Evolutionary conservation across 163 green algal species (phyloP), one percentile per base, ranked within the genome.

Genomic region (Prototheca wickerhamii): DNA sequence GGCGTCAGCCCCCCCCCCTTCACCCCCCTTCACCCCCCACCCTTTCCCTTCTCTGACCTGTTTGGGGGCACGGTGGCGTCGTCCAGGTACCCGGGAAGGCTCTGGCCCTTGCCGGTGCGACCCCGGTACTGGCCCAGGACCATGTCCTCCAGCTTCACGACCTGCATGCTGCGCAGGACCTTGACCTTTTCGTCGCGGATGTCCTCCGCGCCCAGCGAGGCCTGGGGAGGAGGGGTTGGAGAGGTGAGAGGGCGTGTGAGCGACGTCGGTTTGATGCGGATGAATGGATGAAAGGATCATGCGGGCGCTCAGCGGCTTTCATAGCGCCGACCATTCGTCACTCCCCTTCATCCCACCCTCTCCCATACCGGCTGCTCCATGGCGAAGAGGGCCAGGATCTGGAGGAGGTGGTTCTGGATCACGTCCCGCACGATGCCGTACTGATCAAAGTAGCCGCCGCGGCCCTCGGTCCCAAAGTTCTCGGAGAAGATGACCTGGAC

Each of bases 351-450:
- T 5, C 55, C 30, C 20, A 23, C 50, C 28, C 2, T 52, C 76
- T 64, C 37, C 37, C 37, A 15, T 62, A 94, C 89, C 32, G 94
- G 94, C 35, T 85, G 87, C 81, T 99, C 94, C 93, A 99, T 99
- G 35, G 85, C 91, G 70, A 99, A 98, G 25, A 99, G 87, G 30
- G 93, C 91, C 58, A 99, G 54, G 57, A 98, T 95, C 75, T 97
- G 93, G 57, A 98, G 83, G 66, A 99, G 78, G 70, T 98, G 93
- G 76, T 99, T 99, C 72, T 99, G 92, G 71, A 99, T 97, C 65
- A 98, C 92, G 76, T 98, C 93, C 10, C 93, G 84, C 67, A 98
- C 91, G 81, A 98, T 97, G 70, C 82, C 82, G 67, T 91, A 92
- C 64, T 94, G 73, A 79, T 98, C 93, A 84, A 98, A 99, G 80